These are phyloP conservation scores for Ammopiptanthus mongolicus DNA, from an alignment of 306 rosid genomes.

Conservation along the genomic window DNA sequence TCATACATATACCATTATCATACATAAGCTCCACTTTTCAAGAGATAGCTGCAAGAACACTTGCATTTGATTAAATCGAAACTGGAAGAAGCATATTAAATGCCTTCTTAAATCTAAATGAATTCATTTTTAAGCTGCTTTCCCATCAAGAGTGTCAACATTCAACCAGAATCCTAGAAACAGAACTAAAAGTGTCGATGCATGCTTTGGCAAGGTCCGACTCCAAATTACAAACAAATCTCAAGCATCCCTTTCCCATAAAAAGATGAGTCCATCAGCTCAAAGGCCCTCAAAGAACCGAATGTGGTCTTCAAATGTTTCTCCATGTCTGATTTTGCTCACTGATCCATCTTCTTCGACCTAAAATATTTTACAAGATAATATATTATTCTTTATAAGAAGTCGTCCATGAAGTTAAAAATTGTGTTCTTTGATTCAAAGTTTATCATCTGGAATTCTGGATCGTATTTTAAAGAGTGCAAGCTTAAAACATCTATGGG, in stretches of 20 bases:
- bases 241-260: not conserved
- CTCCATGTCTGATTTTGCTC: constrained; percentile 87
- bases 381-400: not conserved
- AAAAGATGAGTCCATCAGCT: not conserved
- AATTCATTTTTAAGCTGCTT: not conserved
- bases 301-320: constrained; percentile 75
- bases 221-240: constrained; percentile 1
- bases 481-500: not conserved
- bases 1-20: not conserved
- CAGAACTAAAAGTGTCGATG: not conserved
- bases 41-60: not conserved
- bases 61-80: not conserved
- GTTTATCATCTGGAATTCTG: not conserved
- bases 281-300: constrained; percentile 75
- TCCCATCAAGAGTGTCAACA: not conserved
- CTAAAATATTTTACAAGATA: constrained; percentile 31
- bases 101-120: not conserved
- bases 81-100: not conserved
- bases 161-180: not conserved
- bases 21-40: not conserved
- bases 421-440: not conserved
- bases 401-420: not conserved
- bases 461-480: not conserved
- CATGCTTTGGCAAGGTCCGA: not conserved
- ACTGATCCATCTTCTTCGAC: constrained; percentile 77